Evolutionary conservation across 306 rosid genomes (phyloP), one percentile per base, ranked within the genome.

Genomic region (Trichosanthes truncata): DNA sequence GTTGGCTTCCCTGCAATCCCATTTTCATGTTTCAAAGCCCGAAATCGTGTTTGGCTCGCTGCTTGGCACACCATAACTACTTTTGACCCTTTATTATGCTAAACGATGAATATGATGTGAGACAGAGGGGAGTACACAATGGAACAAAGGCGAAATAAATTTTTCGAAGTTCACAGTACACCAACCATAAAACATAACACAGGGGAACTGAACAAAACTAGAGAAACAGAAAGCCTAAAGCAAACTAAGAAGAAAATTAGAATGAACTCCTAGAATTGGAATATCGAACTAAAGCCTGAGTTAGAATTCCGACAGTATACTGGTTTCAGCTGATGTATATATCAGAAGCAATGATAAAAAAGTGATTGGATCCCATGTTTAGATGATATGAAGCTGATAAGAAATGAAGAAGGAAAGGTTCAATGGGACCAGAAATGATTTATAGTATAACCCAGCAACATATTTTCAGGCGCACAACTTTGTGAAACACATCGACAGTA

Each of bases 51-150:
- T 87, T 95, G 97, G 81, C 95, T 85, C 33, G 99, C 99, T 89
- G 97, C 92, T 96, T 96, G 99, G 93, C 97, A 84, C 85, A 93
- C 99, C 99, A 96, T 93, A 87, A 93, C 99, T 96, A 96, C 90
- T 88, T 83, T 86, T 51, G 79, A 82, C 87, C 87, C 90, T 87
- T 90, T 79, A 74, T 79, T 81, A 82, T n/a, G 66, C 73, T 82
- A 76, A 78, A 75, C 1, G 20, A 36, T 48, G 18, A 63, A 15
- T 49, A 33, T 5, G 62, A 74, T 8, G 62, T 17, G 62, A 80
- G 76, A 38, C 83, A 74, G 85, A 79, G 86, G 53, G 83, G 84
- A 57, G 78, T 67, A 82, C 57, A 33, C 74, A 51, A 55, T 81
- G 45, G 33, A 49, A 78, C 45, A 5, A 56, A 40, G 66, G 48